Conservation (phyloP, 1,139 yeast genomes). For the Hanseniaspora uvarum region DNA sequence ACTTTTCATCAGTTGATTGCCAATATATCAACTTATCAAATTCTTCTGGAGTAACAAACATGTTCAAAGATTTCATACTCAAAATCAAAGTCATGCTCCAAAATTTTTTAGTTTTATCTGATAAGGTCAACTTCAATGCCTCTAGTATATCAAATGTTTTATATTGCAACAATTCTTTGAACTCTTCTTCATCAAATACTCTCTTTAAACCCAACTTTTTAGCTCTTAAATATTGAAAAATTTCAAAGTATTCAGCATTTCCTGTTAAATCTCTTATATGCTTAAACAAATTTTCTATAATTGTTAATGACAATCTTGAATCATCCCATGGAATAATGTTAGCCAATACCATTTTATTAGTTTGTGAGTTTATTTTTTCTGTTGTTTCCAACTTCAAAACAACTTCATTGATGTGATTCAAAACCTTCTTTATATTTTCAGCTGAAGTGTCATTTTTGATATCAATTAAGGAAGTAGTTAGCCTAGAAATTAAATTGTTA, state of each 20-base stretch:
- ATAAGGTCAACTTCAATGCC: conserved; percentile 1
- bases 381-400: background rate
- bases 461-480: conserved; percentile 3
- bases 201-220: conserved; percentile 10
- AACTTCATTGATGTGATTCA: background rate
- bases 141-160: conserved; percentile 3
- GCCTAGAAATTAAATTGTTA: conserved; percentile 1
- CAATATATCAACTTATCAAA: conserved; percentile 8
- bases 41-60: conserved; percentile 1
- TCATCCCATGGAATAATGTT: conserved; percentile 14
- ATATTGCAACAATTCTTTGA: conserved; percentile 6
- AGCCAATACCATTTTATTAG: conserved; percentile 2
- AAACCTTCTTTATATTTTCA: background rate
- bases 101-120: background rate
- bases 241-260: background rate
- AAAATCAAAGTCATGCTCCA: conserved; percentile 6
- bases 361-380: conserved; percentile 1
- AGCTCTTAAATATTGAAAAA: conserved; percentile 11
- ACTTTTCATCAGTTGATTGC: background rate
- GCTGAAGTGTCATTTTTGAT: conserved; percentile 8
- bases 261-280: conserved; percentile 5
- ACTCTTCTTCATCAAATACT: conserved; percentile 3
- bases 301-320: conserved; percentile 1
- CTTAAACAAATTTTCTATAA: conserved; percentile 9
- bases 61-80: conserved; percentile 5